These are phyloP conservation scores for Prunella vulgaris DNA, from an alignment of 257 asterid species.

Conservation along the genomic window DNA sequence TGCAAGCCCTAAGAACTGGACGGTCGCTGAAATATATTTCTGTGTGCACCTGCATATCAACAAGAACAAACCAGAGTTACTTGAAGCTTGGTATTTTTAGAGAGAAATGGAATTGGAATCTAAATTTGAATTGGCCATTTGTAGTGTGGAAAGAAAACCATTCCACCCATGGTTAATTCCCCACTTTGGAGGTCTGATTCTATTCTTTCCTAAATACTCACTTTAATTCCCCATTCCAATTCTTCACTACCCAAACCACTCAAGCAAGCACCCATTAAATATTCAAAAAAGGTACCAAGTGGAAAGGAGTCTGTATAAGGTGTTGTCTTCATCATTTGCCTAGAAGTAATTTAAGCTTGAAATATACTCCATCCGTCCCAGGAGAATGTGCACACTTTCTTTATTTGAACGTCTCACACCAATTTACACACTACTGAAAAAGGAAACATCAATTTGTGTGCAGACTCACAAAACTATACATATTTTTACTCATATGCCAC, in stretches of 20 bases:
- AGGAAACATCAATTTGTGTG: no score
- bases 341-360: no score
- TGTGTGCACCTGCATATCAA: slow-evolving; percentile 69
- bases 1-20: slow-evolving; percentile 77
- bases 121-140: neutral
- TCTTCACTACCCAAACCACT: neutral
- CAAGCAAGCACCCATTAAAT: neutral
- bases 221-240: neutral
- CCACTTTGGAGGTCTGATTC: neutral
- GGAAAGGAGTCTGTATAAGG: no score
- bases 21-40: slow-evolving; percentile 89
- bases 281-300: no score
- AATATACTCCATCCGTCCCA: no score
- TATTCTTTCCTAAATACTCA: neutral
- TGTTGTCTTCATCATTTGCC: no score
- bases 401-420: no score
- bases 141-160: neutral
- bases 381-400: no score
- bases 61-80: neutral
- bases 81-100: neutral
- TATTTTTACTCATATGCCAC: no score
- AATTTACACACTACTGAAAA: no score
- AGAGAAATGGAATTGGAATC: neutral
- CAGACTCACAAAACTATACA: no score
- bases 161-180: neutral